phyloP scores from a whole-genome alignment of 208 protist genomes.

The Trypanosoma lewisi region DNA sequence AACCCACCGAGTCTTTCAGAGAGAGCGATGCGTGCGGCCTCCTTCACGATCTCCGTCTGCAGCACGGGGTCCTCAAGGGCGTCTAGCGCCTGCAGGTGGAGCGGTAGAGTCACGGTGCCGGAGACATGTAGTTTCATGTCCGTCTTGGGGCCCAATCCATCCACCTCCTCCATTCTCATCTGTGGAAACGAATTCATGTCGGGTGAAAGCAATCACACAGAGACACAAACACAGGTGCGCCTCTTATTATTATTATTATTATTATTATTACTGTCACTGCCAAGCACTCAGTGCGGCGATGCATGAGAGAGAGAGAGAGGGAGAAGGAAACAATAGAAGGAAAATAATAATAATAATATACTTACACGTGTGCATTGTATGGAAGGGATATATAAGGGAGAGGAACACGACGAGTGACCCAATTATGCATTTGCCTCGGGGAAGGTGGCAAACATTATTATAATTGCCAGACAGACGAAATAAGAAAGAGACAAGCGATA shows the following conservation, averaged over 20 bases:
- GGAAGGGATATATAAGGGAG: background rate
- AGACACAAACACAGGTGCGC: background rate
- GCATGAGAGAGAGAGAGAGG: background rate
- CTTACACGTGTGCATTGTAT: too few relatives aligned
- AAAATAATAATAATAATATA: background rate
- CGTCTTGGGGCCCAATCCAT: constrained; percentile 12
- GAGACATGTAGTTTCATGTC: constrained; percentile 48
- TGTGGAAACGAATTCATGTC: too few relatives aligned
- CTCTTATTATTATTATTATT: background rate
- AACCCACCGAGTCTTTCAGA: constrained; percentile 72
- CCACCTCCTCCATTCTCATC: background rate
- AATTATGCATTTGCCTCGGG: background rate
- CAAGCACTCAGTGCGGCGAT: background rate
- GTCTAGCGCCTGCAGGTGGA: constrained; percentile 48
- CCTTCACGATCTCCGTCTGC: constrained; percentile 62
- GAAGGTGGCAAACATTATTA: background rate
- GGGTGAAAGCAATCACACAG: background rate
- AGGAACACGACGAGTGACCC: background rate
- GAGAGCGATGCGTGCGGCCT: constrained; percentile 60
- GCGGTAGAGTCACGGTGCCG: constrained; percentile 44
- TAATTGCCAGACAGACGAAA: background rate
- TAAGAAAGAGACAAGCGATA: background rate
- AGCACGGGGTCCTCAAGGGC: constrained; percentile 53
- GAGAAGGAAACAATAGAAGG: background rate
- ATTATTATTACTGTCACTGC: background rate